Base-by-base conservation (phyloP, 176 grass and related monocot genomes). In the Avena atlantica region DNA sequence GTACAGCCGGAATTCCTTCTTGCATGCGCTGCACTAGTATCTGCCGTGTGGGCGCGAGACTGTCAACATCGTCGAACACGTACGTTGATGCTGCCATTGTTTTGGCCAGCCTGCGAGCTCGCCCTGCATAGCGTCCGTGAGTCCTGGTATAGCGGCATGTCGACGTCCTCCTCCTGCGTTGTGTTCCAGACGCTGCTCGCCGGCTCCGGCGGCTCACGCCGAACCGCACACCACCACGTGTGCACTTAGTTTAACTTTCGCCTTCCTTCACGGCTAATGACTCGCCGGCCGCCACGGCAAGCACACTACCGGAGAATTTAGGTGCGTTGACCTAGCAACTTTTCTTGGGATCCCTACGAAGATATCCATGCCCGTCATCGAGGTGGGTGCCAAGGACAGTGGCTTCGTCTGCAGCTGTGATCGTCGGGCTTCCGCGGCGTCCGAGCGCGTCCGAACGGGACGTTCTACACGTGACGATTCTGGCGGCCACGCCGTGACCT, bases 1-100 rank as follows among this genome's bases (percentile, higher is more conserved):
- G 81, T 89, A 95, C 17, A 89, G 93, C 17, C 85, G 87, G 89
- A 93, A 94, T 55, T 89, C 89, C 85, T 94, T 93, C 82, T 44
- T 86, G 90, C 92, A 94, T 24, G 60, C 74, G 27, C 85, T 87
- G 78, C 92, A 97, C 89, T 89, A 86, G 80, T 86, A 86, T 70
- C 80, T 53, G 87, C 76, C n/a, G 34, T 85, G 27, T 15, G n/a
- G 59, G 8, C 71, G 78, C 47, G 34, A 59, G 17, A 45, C 70
- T 45, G 42, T 44, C 31, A 34, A 34, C 31, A 15, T 21, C 17
- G 20, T 69, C 42, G 3, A 34, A 34, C 31, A 34, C 3, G 31
- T 34, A 34, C 3, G 3, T 34, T 34, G 31, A 34, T 34, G 31
- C 64, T 31, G 50, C 47, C 57, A 78, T 74, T 45, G 66, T 29